Base-by-base conservation (phyloP, 768 basidiomycete genomes). In the Tulasnella sp. region DNA sequence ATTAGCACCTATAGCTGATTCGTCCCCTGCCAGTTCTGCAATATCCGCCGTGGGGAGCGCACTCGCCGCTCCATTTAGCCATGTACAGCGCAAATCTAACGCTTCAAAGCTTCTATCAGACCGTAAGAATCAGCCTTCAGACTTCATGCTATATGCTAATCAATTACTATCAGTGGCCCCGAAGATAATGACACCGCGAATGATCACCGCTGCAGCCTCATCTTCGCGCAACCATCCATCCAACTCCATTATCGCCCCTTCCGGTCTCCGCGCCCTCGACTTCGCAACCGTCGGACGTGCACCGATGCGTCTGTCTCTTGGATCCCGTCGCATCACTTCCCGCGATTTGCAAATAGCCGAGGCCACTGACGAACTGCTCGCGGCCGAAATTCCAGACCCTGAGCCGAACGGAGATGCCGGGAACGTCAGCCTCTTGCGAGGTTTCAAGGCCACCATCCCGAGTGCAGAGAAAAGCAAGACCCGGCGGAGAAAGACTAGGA, bases 371-470 rank as follows among this genome's bases (percentile, higher is more conserved):
- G 90, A 92, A 78, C 81, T 94, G 11, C 85, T 94, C 41, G 81
- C 83, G 17, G 84, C 83, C 5, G 88, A 90, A 37, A 85, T 94
- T 1, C 92, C 92, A 2, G 91, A 92, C 75, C 86, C 86, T 17
- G 86, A 87, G 16, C 63, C 65, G n/a, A 52, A 69, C 34, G 89
- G 88, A 42, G 83, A 89, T 36, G 89, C 89, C 5, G 84, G 85
- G 17, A 86, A 87, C 76, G 88, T 95, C 67, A 92, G 91, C 76
- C 83, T 98, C 39, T 81, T 97, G 47, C 87, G 90, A 62, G 96
- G 96, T 0, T 98, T 98, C 80, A 90, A 92, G 77, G 96, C 96
- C 19, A 98, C 96, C 1, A 91, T 97, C 52, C 96, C 96, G 14
- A 91, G 90, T 77, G 87, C 95, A 42, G 90, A 94, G 76, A 86